Base-by-base conservation (phyloP, 805 yeast genomes). In the Ogataea nonfermentans region DNA sequence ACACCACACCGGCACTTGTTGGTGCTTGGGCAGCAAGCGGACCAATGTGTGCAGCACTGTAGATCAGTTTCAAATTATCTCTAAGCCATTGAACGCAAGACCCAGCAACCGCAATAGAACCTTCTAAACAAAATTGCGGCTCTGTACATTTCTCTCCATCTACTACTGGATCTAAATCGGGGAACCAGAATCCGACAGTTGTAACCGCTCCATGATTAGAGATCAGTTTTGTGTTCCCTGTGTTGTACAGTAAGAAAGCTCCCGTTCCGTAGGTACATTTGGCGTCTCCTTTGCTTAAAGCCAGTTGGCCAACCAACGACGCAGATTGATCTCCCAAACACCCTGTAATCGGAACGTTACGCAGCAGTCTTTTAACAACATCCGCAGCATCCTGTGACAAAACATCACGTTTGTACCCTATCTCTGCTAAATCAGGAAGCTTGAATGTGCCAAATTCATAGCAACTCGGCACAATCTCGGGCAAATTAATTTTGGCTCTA, bases 261-360 rank as follows among this genome's bases (percentile, higher is more conserved):
- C 98, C 98, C 1, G 98, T 90, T 47, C 98, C 98, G 57, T 89
- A 90, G 9, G 98, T 90, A 71, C 95, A 88, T 65, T 90, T 90
- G 31, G 96, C 96, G 31, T 83, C 79, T 40, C 96, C 96, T 30
- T 78, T 73, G 48, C 76, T 72, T 54, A 88, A 78, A 1, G 96
- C 96, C 63, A 86, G 65, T 64, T 90, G 96, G 25, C 97, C 98
- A 35, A 89, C 95, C 45, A 91, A 65, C 2, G 97, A 93, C 2
- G 96, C 88, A 40, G 90, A 79, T 68, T 90, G 98, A 66, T 90
- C 98, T 43, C 97, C 97, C 22, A 90, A 70, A 65, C 95, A 86
- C 31, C 96, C 96, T 52, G 86, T 77, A 42, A 90, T 78, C 24
- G 96, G 95, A 19, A 81, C 70, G 31, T 75, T 80, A 36, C 71